A percentile compares a stretch with the other conserved stretches of the same genome.
phyloP scores from a whole-genome alignment of 164 flowering plant species.

The Tinospora cordifolia region DNA sequence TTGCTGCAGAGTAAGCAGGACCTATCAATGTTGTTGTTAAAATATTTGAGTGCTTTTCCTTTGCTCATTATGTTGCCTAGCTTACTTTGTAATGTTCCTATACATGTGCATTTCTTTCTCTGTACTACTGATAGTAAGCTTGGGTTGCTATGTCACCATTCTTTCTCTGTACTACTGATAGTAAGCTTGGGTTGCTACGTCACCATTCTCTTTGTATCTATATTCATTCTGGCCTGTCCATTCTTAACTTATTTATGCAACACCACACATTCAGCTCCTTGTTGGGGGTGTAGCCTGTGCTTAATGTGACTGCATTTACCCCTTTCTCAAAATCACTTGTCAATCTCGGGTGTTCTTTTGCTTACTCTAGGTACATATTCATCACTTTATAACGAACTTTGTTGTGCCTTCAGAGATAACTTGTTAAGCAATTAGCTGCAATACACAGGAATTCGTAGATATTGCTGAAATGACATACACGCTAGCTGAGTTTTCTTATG shows the following conservation, averaged over 20 bases:
- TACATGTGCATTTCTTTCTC: not conserved
- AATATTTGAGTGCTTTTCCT: not conserved
- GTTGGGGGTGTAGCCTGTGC: not conserved
- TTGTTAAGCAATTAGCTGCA: too few species aligned
- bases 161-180: too few species aligned
- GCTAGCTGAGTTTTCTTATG: too few species aligned
- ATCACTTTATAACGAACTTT: too few species aligned
- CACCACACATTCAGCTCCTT: not conserved
- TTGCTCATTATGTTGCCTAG: not conserved
- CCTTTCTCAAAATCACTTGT: not conserved
- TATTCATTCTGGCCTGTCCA: not conserved
- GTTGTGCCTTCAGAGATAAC: too few species aligned
- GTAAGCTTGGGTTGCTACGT: slow-evolving; percentile 1
- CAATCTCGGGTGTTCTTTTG: too few species aligned
- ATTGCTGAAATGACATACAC: too few species aligned
- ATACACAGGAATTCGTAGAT: too few species aligned
- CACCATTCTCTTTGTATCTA: slow-evolving; percentile 1
- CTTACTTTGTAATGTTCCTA: not conserved
- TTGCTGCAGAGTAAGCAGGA: not conserved
- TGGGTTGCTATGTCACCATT: not conserved
- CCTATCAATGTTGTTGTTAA: not conserved
- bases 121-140: slow-evolving; percentile 1
- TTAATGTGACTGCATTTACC: not conserved
- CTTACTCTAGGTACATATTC: too few species aligned
- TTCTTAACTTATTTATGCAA: slow-evolving; percentile 1